Conservation (phyloP, 1,139 yeast species). For the Meyerozyma guilliermondii region DNA sequence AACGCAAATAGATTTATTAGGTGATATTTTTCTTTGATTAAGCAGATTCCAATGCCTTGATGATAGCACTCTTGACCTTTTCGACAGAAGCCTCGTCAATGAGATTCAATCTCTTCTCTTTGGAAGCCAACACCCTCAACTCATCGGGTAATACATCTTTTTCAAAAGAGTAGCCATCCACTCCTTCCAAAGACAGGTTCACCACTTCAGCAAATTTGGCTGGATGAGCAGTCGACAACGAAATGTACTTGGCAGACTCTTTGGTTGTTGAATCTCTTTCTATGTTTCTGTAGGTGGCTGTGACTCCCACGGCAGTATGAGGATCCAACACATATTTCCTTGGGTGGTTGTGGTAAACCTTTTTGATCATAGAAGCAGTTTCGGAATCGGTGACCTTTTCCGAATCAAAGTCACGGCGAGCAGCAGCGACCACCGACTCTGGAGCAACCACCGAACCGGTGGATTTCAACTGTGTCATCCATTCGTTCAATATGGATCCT, state of each 20-base stretch:
- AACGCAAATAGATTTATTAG: neutral
- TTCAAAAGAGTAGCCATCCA: conserved; percentile 77
- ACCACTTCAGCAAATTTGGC: conserved; percentile 98
- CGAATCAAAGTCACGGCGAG: conserved; percentile 67
- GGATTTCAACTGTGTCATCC: conserved; percentile 78
- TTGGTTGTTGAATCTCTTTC: conserved; percentile 36
- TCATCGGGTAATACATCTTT: conserved; percentile 85
- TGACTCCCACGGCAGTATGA: conserved; percentile 92
- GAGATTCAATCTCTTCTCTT: conserved; percentile 72
- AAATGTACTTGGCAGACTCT: conserved; percentile 52
- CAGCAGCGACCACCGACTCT: conserved; percentile 56
- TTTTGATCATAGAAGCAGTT: conserved; percentile 71
- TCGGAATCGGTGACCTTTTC: conserved; percentile 75
- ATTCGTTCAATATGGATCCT: conserved; percentile 61
- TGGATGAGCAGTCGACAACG: conserved; percentile 96
- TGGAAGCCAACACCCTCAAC: conserved; percentile 62
- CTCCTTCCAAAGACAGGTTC: conserved; percentile 62
- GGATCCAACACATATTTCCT: conserved; percentile 88
- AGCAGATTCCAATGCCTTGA: conserved; percentile 48
- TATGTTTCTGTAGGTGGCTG: conserved; percentile 63
- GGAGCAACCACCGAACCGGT: conserved; percentile 76
- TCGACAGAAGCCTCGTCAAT: conserved; percentile 72
- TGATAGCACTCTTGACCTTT: conserved; percentile 68
- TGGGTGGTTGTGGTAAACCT: conserved; percentile 54
- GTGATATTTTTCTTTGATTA: too few relatives aligned